Evolutionary conservation across 768 basidiomycete species (phyloP).

Genomic region (Phlebiopsis gigantea): DNA sequence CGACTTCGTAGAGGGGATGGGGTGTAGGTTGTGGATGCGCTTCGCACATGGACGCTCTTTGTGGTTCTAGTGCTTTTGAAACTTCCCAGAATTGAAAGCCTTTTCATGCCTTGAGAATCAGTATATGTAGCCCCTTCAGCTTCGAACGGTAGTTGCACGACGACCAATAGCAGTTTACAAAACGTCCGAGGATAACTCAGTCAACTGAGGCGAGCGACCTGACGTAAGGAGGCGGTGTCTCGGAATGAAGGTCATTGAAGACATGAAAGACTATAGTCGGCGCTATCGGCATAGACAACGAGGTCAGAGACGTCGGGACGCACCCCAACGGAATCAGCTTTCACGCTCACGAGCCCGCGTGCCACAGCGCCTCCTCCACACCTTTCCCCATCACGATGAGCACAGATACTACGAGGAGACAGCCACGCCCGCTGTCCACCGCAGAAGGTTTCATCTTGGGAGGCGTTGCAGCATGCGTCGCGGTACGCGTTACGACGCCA

Average conservation of each 20-base stretch:
- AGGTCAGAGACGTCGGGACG: not conserved
- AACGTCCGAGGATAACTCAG: too few species aligned
- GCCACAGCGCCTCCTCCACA: not conserved
- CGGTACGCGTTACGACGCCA: slow-evolving; percentile 46
- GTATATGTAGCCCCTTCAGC: too few species aligned
- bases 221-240: not conserved
- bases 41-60: too few species aligned
- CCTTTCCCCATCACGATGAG: not conserved
- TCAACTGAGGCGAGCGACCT: too few species aligned
- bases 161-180: too few species aligned
- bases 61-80: too few species aligned
- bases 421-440: slow-evolving; percentile 42
- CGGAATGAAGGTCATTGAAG: too few species aligned
- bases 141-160: too few species aligned
- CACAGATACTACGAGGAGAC: slow-evolving; percentile 2
- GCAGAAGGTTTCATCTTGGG: slow-evolving; percentile 84
- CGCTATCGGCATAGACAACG: not conserved
- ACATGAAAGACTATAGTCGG: not conserved
- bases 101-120: too few species aligned
- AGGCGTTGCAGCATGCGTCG: slow-evolving; percentile 86
- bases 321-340: not conserved
- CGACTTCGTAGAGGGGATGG: slow-evolving; percentile 35
- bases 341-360: not conserved
- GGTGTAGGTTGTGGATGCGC: slow-evolving; percentile 10
- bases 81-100: too few species aligned